Percentiles rank a stretch among this genome's conserved stretches.
These are phyloP conservation scores for Hemileccinum rubropunctum DNA, from an alignment of 768 basidiomycete genomes.

Conservation along the genomic window DNA sequence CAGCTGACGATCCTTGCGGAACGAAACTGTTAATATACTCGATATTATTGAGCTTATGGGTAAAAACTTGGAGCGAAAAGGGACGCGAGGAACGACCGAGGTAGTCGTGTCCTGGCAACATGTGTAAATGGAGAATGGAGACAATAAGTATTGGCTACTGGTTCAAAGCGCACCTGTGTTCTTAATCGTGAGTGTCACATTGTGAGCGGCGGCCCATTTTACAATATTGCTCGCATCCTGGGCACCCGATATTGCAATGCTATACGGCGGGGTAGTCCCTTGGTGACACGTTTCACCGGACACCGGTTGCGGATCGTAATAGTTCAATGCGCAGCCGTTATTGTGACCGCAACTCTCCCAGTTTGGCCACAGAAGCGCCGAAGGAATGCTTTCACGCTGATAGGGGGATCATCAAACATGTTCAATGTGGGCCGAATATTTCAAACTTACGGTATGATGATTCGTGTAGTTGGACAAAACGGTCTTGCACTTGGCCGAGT, in stretches of 20 bases:
- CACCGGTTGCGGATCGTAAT: constrained; percentile 16
- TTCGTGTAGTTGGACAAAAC: constrained; percentile 14
- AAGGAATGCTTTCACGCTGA: constrained; percentile 13
- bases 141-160: too few relatives aligned
- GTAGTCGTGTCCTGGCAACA: constrained; percentile 11
- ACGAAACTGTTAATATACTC: constrained; percentile 11
- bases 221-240: constrained; percentile 17
- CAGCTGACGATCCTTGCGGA: constrained; percentile 14
- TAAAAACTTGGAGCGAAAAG: constrained; percentile 17
- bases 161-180: constrained; percentile 13
- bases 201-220: constrained; percentile 14
- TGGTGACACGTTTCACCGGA: constrained; percentile 8
- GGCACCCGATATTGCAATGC: constrained; percentile 12
- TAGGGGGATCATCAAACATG: too few relatives aligned
- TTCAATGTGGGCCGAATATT: neutral
- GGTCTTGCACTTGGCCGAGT: constrained; percentile 1
- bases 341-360: constrained; percentile 18
- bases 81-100: constrained; percentile 17
- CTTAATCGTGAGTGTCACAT: constrained; percentile 18
- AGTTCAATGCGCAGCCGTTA: constrained; percentile 16
- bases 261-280: constrained; percentile 16
- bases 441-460: constrained; percentile 4
- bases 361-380: constrained; percentile 22
- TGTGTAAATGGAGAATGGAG: neutral
- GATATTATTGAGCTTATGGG: constrained; percentile 10